Conservation (phyloP, 495 filamentous ascomycete species). For the Trichoderma gamsii region DNA sequence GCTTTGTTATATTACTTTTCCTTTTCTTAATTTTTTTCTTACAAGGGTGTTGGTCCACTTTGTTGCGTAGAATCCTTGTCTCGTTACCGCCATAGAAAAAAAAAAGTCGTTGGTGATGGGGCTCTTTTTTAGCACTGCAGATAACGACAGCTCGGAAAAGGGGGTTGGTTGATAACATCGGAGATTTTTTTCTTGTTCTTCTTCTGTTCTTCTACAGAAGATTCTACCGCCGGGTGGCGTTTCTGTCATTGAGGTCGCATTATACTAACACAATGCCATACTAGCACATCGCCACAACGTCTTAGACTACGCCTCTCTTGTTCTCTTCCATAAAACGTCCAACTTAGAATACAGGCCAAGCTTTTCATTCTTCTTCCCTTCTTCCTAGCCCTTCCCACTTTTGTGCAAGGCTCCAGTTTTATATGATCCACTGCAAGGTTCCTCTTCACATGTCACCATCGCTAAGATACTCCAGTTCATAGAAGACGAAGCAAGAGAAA, state of each 20-base stretch:
- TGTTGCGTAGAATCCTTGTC: background rate
- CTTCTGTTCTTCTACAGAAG: no score
- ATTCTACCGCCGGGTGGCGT: no score
- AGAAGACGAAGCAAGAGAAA: background rate
- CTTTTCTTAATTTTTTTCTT: background rate
- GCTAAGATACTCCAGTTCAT: background rate
- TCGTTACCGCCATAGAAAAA: background rate
- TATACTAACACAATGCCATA: no score
- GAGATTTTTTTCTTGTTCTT: no score
- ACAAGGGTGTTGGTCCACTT: background rate
- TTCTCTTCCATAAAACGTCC: no score
- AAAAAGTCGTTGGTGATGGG: background rate
- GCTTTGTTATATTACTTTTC: background rate
- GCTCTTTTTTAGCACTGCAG: background rate
- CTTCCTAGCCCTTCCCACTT: background rate
- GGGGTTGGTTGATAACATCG: background rate
- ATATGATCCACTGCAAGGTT: no score
- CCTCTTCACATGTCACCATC: no score
- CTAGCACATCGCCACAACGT: no score
- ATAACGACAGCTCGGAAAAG: background rate
- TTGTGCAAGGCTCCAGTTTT: background rate
- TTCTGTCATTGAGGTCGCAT: no score
- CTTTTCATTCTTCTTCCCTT: background rate
- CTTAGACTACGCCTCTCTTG: no score
- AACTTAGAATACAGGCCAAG: background rate